Percentiles rank a stretch among this genome's conserved stretches.
These are phyloP conservation scores for Murraya koenigii DNA, from an alignment of 345 rosid species.

Conservation along the genomic window DNA sequence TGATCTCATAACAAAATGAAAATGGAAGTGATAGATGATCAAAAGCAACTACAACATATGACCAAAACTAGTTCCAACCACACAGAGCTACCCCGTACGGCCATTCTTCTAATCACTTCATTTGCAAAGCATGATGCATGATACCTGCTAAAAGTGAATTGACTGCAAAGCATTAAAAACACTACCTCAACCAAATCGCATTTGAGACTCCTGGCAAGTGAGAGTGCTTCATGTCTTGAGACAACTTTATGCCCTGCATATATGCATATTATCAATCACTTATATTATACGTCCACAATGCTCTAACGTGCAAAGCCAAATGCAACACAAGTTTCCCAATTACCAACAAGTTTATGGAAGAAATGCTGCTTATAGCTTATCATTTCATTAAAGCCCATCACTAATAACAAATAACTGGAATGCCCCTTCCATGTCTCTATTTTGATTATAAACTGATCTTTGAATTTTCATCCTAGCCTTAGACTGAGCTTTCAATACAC, in stretches of 20 bases:
- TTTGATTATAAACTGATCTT: not conserved
- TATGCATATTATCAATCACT: not conserved
- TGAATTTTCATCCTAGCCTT: not conserved
- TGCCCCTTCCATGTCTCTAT: not conserved
- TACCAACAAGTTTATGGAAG: not conserved
- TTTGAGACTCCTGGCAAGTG: constrained; percentile 35
- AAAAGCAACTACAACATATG: not conserved
- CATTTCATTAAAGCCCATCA: not conserved
- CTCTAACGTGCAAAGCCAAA: not conserved
- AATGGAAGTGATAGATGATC: not conserved
- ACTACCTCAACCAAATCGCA: constrained; percentile 70
- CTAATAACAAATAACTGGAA: not conserved
- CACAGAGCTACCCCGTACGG: not conserved
- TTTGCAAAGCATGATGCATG: not conserved
- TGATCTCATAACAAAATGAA: not conserved
- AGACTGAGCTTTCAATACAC: not conserved
- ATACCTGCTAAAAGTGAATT: not conserved
- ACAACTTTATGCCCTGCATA: constrained; percentile 46
- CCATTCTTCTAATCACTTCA: constrained; percentile 3
- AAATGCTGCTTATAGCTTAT: not conserved
- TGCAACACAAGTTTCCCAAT: not conserved
- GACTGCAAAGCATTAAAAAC: not conserved
- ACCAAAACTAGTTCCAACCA: not conserved
- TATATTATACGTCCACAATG: not conserved
- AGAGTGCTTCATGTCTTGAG: constrained; percentile 42